Base-by-base conservation (phyloP, 257 asterid genomes). In the Solanum pimpinellifolium region DNA sequence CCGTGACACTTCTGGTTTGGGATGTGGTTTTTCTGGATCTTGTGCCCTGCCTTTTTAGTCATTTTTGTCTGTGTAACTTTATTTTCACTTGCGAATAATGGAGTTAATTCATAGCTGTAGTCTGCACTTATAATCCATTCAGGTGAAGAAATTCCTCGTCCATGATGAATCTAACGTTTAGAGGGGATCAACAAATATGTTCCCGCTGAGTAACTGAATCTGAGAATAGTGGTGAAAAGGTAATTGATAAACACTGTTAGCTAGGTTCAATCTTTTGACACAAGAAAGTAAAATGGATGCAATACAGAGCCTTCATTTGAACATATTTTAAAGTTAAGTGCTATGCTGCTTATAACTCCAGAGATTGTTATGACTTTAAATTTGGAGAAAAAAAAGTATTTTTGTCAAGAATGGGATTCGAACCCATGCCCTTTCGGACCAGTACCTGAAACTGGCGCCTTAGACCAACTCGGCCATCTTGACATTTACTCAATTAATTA, bases 381-480 rank as follows among this genome's bases (percentile, higher is more conserved):
- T 49, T 7, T 0, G 23, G 18, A 15, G 2, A 44, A 52, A 83
- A 21, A 46, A 52, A 60, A 1, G 13, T 10, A 0, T 0, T 49
- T 1, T 18, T 87, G 87, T 87, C 89, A 87, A 87, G 81, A 87
- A 87, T 87, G 83, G 88, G 69, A 87, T 87, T 87, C 16, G 86
- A 80, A 87, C 86, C 86, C 86, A 66, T 87, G 86, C 83, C 86
- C 86, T 87, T 87, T 68, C 86, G 89, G 89, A 87, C 86, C 89
- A 81, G 86, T 87, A 81, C 89, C 86, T 87, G 83, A 68, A 87
- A 87, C 73, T 81, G 86, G 83, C 89, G 74, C 89, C 89, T 87
- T 81, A 86, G 88, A 86, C 88, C 88, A 86, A 87, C 86, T 87
- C 82, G 88, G 85, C 88, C 88, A 87, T 80, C 88, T 87, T 87